Evolutionary conservation across 1,139 yeast species (phyloP).

Genomic region (Candida tetrigidarum): DNA sequence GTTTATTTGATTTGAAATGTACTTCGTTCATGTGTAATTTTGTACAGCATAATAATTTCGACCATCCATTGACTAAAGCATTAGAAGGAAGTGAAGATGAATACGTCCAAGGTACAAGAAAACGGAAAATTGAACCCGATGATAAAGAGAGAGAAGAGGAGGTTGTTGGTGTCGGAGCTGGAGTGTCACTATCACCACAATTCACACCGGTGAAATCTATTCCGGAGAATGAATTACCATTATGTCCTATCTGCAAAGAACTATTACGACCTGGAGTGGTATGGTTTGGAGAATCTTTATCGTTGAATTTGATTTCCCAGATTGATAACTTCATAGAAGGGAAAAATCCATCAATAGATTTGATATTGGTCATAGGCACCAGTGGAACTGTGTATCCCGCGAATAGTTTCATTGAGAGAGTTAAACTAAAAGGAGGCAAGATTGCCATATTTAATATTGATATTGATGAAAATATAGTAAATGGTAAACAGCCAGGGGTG

Average conservation of each 20-base stretch:
- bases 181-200: constrained; percentile 40
- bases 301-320: constrained; percentile 59
- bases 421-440: constrained; percentile 71
- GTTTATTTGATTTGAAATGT: constrained; percentile 71
- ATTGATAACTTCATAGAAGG: constrained; percentile 75
- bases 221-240: constrained; percentile 61
- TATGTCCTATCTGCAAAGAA: constrained; percentile 68
- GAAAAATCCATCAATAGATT: constrained; percentile 55
- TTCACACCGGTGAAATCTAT: constrained; percentile 52
- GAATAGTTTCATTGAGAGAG: constrained; percentile 84
- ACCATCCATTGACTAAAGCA: constrained; percentile 67
- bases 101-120: constrained; percentile 24
- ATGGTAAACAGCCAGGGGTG: constrained; percentile 43
- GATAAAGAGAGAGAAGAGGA: constrained; percentile 6
- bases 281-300: constrained; percentile 90
- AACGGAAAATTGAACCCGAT: constrained; percentile 13
- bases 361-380: constrained; percentile 83
- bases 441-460: constrained; percentile 85
- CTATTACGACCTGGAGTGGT: constrained; percentile 86
- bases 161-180: neutral
- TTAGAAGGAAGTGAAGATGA: constrained; percentile 46
- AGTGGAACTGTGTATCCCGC: constrained; percentile 91
- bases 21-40: constrained; percentile 76
- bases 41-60: constrained; percentile 52
- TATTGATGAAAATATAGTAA: constrained; percentile 46